A percentile compares a stretch with the other conserved stretches of the same genome.
Evolutionary conservation across 164 flowering plant species (phyloP).

Genomic region (Euptelea pleiosperma): DNA sequence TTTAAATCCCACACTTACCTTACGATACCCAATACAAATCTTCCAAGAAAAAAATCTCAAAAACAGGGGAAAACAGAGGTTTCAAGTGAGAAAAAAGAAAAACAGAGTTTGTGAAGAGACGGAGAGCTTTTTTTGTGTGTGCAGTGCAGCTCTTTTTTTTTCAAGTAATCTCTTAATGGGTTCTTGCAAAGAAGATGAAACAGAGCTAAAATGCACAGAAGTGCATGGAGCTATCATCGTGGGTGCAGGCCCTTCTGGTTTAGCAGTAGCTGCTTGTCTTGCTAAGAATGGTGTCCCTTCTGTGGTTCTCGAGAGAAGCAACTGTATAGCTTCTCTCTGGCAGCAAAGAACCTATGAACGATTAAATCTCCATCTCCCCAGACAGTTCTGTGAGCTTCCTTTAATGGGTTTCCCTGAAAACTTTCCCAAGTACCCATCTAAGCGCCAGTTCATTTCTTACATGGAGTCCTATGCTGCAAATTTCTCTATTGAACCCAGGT

Average conservation of each 20-base stretch:
- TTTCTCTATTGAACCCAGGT: conserved; percentile 57
- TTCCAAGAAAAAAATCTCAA: conserved; percentile 1
- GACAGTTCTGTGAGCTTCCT: conserved; percentile 80
- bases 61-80: too few species aligned
- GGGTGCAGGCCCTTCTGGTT: conserved; percentile 93
- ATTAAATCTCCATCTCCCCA: conserved; percentile 80
- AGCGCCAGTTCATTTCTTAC: conserved; percentile 77
- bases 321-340: conserved; percentile 88
- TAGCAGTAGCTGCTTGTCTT: conserved; percentile 80
- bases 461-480: conserved; percentile 67
- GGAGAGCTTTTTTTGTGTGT: conserved; percentile 1
- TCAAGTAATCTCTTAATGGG: conserved; percentile 31
- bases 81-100: neutral
- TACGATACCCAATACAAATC: neutral
- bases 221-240: conserved; percentile 69
- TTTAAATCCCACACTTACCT: conserved; percentile 9
- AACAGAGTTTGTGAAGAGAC: conserved; percentile 11
- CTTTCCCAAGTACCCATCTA: conserved; percentile 84
- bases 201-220: conserved; percentile 19
- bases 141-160: conserved; percentile 1
- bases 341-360: conserved; percentile 58
- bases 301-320: conserved; percentile 56
- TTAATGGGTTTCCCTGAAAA: conserved; percentile 55
- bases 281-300: conserved; percentile 48
- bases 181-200: conserved; percentile 30